Conservation (phyloP, 306 rosid species). For the Prunus mongolica region DNA sequence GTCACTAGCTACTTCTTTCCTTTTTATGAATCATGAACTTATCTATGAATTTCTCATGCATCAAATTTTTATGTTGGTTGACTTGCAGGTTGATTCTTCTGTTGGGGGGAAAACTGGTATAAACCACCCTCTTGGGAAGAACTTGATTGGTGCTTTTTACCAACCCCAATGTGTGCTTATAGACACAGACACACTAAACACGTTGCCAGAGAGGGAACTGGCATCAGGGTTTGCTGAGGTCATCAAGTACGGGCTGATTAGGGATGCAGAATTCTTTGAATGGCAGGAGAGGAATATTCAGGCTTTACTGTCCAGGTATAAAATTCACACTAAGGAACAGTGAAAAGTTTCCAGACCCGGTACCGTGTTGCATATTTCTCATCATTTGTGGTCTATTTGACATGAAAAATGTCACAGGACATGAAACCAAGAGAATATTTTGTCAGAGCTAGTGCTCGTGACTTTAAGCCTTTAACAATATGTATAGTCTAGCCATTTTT, state of each 20-base stretch:
- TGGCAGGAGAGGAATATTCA: conserved; percentile 94
- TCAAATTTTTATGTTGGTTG: not conserved
- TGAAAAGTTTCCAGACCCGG: not conserved
- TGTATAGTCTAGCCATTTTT: not conserved
- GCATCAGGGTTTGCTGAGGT: conserved; percentile 96
- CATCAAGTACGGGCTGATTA: conserved; percentile 84
- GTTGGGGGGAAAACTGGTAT: conserved; percentile 98
- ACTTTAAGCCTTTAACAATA: not conserved
- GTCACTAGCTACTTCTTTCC: not conserved
- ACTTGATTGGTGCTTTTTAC: conserved; percentile 90
- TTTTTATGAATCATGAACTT: not conserved
- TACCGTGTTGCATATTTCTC: not conserved
- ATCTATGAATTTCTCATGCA: conserved; percentile 2
- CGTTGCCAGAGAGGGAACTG: conserved; percentile 83
- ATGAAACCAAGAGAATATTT: not conserved
- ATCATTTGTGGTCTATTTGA: conserved; percentile 12
- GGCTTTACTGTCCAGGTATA: conserved; percentile 71
- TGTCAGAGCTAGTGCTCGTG: not conserved
- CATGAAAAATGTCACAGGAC: conserved; percentile 13
- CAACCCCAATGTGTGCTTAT: conserved; percentile 92
- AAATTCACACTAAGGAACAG: not conserved
- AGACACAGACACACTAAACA: conserved; percentile 76
- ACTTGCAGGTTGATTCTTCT: conserved; percentile 87
- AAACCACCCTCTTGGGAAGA: conserved; percentile 93
- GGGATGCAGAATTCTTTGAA: conserved; percentile 88